phyloP scores from a whole-genome alignment of 495 filamentous ascomycete species.

The Chaetomium fimeti region DNA sequence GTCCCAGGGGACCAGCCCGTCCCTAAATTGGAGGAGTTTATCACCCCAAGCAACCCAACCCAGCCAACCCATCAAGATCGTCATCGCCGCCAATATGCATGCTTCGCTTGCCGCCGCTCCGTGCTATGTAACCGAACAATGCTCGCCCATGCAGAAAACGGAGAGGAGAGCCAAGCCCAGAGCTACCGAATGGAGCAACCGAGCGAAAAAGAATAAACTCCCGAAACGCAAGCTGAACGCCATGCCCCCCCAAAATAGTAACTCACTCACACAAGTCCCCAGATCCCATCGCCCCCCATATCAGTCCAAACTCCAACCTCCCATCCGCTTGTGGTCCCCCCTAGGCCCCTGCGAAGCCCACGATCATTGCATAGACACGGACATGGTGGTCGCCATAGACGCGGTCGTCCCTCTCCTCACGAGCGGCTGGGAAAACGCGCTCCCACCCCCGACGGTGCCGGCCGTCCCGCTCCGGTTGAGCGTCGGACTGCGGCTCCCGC shows the following conservation, averaged over 20 bases:
- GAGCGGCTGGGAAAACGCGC: slow-evolving; percentile 3
- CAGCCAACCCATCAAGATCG: not conserved
- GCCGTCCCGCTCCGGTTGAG: slow-evolving; percentile 17
- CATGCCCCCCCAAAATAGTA: not conserved
- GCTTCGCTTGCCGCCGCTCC: not conserved
- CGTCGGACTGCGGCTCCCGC: slow-evolving; percentile 22
- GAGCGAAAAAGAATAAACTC: not conserved
- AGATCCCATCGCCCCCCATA: not conserved
- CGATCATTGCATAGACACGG: not conserved
- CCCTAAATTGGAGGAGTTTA: not conserved
- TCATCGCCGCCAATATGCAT: slow-evolving; percentile 3
- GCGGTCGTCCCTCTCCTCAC: slow-evolving; percentile 8
- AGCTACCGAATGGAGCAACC: not conserved
- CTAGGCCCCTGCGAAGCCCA: not conserved
- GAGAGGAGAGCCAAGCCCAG: not conserved
- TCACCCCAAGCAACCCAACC: slow-evolving; percentile 7
- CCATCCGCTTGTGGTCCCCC: not conserved
- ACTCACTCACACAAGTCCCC: not conserved
- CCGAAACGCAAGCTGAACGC: not conserved
- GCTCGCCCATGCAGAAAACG: slow-evolving; percentile 4
- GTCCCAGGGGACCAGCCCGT: not conserved
- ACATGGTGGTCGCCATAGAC: not conserved
- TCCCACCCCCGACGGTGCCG: not conserved
- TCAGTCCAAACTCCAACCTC: not conserved
- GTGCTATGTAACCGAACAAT: slow-evolving; percentile 10